Percentiles rank a stretch among this genome's conserved stretches.
Evolutionary conservation across 495 filamentous ascomycete genomes (phyloP).

Genomic region (Aspergillus taichungensis): DNA sequence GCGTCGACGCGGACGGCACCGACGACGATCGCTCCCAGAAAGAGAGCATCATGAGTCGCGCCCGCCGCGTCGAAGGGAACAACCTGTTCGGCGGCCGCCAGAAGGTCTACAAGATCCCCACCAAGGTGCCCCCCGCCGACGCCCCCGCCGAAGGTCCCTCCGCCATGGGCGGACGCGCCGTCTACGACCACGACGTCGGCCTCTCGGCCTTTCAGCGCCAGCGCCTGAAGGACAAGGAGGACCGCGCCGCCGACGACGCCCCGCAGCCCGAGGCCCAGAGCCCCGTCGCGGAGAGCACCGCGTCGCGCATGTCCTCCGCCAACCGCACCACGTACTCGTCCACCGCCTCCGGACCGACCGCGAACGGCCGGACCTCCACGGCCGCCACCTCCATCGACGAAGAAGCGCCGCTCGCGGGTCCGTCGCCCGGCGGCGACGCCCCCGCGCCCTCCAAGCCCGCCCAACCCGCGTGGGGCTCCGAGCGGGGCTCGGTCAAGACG

Average conservation of each 20-base stretch:
- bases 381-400: constrained; percentile 91
- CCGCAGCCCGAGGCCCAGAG: constrained; percentile 10
- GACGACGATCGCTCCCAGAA: constrained; percentile 56
- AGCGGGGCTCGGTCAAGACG: constrained; percentile 51
- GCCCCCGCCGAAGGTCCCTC: constrained; percentile 16
- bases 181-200: constrained; percentile 82
- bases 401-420: constrained; percentile 43
- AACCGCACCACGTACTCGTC: constrained; percentile 84
- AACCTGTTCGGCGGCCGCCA: constrained; percentile 92
- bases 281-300: constrained; percentile 47
- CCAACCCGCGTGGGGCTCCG: constrained; percentile 31
- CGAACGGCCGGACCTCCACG: constrained; percentile 67
- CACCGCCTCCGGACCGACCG: constrained; percentile 63
- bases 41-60: constrained; percentile 72
- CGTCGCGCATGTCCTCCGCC: constrained; percentile 55
- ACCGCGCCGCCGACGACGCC: constrained; percentile 32
- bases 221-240: constrained; percentile 50
- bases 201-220: constrained; percentile 71
- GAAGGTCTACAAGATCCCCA: constrained; percentile 87
- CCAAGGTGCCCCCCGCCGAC: constrained; percentile 31
- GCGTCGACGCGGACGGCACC: constrained; percentile 48
- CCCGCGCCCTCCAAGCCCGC: constrained; percentile 10
- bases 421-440: constrained; percentile 20
- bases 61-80: constrained; percentile 84
- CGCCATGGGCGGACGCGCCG: constrained; percentile 56